phyloP scores from a whole-genome alignment of 73 alveolate genomes.

The Tetrahymena thermophila region DNA sequence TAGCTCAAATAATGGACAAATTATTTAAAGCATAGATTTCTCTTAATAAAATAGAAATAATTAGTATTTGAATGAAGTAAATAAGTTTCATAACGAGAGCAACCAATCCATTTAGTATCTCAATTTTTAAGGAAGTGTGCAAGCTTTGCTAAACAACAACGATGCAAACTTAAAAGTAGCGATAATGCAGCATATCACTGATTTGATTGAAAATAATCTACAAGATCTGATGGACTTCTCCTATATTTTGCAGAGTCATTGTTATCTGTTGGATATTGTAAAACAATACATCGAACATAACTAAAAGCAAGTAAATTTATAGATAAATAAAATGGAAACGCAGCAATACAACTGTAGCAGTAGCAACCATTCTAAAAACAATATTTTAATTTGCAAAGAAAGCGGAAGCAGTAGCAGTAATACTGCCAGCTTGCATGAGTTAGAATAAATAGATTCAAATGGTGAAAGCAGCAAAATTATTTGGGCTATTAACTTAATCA shows the following conservation, averaged over 20 bases:
- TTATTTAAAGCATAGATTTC: not conserved
- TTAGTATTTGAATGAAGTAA: not conserved
- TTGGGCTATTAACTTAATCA: not conserved
- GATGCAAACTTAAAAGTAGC: not conserved
- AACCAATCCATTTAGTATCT: not conserved
- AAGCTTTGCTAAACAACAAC: not conserved
- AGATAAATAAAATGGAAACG: not conserved
- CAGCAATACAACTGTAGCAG: not conserved
- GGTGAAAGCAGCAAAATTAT: not conserved
- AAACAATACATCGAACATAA: not conserved
- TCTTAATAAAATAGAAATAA: not conserved
- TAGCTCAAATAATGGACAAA: not conserved
- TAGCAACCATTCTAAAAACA: not conserved
- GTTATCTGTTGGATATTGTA: not conserved
- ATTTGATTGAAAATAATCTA: not conserved
- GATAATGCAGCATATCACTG: not conserved
- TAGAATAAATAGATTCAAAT: not conserved
- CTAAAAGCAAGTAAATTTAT: not conserved
- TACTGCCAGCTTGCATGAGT: not conserved
- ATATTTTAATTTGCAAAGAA: not conserved
- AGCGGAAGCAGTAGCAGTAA: not conserved
- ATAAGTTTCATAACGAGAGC: not conserved
- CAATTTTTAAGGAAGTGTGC: not conserved
- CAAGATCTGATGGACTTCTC: not conserved
- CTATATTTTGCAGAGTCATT: not conserved